Evolutionary conservation across 768 basidiomycete genomes (phyloP), one percentile per base, ranked within the genome.

Genomic region (Phaeolepiota aurea): DNA sequence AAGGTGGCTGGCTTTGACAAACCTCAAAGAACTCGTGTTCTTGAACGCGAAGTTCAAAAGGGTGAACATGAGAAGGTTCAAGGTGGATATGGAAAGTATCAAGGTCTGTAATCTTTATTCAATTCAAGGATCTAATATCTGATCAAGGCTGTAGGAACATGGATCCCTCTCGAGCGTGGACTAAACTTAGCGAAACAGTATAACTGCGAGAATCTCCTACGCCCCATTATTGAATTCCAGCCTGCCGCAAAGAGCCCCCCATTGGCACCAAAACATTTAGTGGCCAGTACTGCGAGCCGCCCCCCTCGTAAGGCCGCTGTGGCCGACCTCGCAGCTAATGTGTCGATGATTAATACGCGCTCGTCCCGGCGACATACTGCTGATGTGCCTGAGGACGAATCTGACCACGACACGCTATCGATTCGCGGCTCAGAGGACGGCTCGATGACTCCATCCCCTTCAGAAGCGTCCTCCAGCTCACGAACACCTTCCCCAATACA

Each of bases 1-100:
- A 99, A 99, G 62, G 94, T 99, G 51, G 96, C 93, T 20, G 96
- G 94, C 7, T 98, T 98, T 52, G 96, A 99, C 67, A 99, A 99
- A 59, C 96, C 96, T 1, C 96, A 98, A 58, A 73, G 96, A 37
- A 99, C 96, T 44, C 82, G 96, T 41, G 93, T 99, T 12, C 74
- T 99, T 32, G 96, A 99, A 62, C 79, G 96, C 49, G 96, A 99
- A 64, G 83, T 99, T 4, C 96, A 99, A 59, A 98, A 98, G 58
- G 96, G 93, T 19, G 88, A 91, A 52, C 96, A 99, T 61, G 94
- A 98, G 64, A 99, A 99, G 59, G 93, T 99, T 0, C 96, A 99
- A 61, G 96, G 96, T 16, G 96, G 96, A 2, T 99, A 98, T 61
- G 96, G 96, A 50, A 99, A 99, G 64, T 98, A 98, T 58, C 96